phyloP scores from a whole-genome alignment of 2,329 filamentous ascomycete species.

The Hypoxylon sp. region DNA sequence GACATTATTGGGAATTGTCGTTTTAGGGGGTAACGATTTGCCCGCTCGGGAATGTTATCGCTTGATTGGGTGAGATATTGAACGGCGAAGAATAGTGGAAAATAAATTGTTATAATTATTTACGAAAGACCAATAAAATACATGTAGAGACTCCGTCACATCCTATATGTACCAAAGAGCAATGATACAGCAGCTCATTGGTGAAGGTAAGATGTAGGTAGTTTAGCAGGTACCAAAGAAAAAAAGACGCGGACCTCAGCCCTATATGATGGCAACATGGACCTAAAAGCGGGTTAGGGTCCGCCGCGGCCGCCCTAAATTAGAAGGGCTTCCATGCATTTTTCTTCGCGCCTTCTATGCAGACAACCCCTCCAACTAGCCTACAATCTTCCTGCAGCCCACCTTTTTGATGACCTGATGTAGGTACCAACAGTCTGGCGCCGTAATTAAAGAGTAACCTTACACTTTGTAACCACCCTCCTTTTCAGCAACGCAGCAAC shows the following conservation, averaged over 20 bases:
- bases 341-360: constrained; percentile 30
- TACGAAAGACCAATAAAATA: constrained; percentile 9
- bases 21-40: background rate
- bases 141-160: constrained; percentile 17
- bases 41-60: constrained; percentile 5
- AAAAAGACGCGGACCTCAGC: constrained; percentile 30
- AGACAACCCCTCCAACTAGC: constrained; percentile 3
- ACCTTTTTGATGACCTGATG: constrained; percentile 3
- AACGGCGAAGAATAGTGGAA: constrained; percentile 10
- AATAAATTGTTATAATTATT: constrained; percentile 25
- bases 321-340: constrained; percentile 27
- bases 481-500: constrained; percentile 17
- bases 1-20: background rate
- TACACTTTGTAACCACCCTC: constrained; percentile 7
- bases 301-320: constrained; percentile 32
- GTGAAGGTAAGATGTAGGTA: constrained; percentile 10
- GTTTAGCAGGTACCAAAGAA: no score
- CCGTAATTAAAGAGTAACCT: constrained; percentile 10
- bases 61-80: constrained; percentile 20
- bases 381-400: background rate
- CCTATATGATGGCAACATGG: constrained; percentile 29
- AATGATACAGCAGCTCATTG: constrained; percentile 11
- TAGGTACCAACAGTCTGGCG: constrained; percentile 26
- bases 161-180: constrained; percentile 12
- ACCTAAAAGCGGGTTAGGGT: constrained; percentile 26